Conservation (phyloP, 163 green algal genomes). For the Prototheca wickerhamii region DNA sequence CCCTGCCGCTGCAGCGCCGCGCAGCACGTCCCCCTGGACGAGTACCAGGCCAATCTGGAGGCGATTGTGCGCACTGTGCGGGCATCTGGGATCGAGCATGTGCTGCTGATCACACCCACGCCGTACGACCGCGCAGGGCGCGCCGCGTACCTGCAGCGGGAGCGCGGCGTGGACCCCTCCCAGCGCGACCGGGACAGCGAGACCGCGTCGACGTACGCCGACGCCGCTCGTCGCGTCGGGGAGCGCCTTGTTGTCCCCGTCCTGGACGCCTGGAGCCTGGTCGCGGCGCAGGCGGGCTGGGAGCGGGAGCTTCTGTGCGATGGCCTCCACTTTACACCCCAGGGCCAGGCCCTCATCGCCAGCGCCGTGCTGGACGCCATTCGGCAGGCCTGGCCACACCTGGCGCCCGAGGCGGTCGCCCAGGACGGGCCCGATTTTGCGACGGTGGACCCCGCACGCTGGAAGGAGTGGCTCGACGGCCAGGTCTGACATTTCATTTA, state of each 20-base stretch:
- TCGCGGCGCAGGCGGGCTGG: slow-evolving; percentile 40
- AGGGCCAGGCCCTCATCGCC: slow-evolving; percentile 39
- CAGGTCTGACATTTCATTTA: background rate
- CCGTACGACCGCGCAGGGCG: slow-evolving; percentile 57
- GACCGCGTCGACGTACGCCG: slow-evolving; percentile 32
- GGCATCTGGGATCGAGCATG: slow-evolving; percentile 15
- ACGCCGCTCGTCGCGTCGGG: slow-evolving; percentile 16
- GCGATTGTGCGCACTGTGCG: slow-evolving; percentile 46
- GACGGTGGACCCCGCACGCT: background rate
- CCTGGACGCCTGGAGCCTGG: slow-evolving; percentile 38
- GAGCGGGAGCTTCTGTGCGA: slow-evolving; percentile 36
- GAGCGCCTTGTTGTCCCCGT: slow-evolving; percentile 1
- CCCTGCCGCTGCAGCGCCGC: slow-evolving; percentile 23
- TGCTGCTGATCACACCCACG: slow-evolving; percentile 76
- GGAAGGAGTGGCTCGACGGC: background rate
- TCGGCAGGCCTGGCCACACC: slow-evolving; percentile 13
- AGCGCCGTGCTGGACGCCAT: slow-evolving; percentile 27
- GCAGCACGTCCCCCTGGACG: slow-evolving; percentile 60
- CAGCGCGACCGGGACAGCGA: slow-evolving; percentile 40
- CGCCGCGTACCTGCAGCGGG: slow-evolving; percentile 22
- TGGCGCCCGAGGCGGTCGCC: background rate
- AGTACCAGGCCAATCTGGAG: slow-evolving; percentile 65
- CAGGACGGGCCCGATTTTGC: slow-evolving; percentile 7
- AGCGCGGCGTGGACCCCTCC: slow-evolving; percentile 11
- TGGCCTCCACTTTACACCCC: slow-evolving; percentile 55